Percentiles rank a stretch among this genome's conserved stretches.
Evolutionary conservation across 2,329 filamentous ascomycete species (phyloP).

Genomic region (Aureobasidium namibiae): DNA sequence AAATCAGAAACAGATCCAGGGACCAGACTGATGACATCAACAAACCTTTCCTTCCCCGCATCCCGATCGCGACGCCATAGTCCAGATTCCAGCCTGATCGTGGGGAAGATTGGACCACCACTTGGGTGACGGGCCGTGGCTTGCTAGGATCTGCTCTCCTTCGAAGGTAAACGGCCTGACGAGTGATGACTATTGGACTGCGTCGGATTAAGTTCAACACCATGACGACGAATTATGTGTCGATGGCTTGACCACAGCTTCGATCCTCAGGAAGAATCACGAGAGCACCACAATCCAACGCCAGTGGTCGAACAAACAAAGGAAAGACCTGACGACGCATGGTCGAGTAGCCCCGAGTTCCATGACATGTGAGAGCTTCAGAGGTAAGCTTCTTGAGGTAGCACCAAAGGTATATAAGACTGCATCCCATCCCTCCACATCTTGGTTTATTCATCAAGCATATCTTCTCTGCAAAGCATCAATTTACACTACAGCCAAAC

Average conservation of each 20-base stretch:
- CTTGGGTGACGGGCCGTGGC: background rate
- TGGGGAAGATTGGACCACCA: background rate
- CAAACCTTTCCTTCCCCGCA: constrained; percentile 2
- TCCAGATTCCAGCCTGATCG: constrained; percentile 1
- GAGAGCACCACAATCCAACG: background rate
- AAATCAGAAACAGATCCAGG: background rate
- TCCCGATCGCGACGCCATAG: background rate
- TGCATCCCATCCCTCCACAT: background rate
- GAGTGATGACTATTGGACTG: background rate
- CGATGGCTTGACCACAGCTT: constrained; percentile 5
- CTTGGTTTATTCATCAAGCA: background rate
- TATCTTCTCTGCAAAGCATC: background rate
- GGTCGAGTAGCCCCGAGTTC: background rate
- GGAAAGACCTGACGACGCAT: background rate
- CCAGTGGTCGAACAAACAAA: background rate
- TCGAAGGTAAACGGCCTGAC: background rate
- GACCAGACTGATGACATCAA: constrained; percentile 7
- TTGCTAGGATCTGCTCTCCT: no score
- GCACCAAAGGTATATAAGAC: constrained; percentile 7
- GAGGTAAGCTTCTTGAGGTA: constrained; percentile 4
- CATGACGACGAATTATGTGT: constrained; percentile 8
- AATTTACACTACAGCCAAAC: background rate
- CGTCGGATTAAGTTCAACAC: background rate
- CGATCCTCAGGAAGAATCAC: constrained; percentile 10
- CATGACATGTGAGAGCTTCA: background rate